Evolutionary conservation across 306 rosid species (phyloP), one percentile per base, ranked within the genome.

Genomic region (Parietaria judaica): DNA sequence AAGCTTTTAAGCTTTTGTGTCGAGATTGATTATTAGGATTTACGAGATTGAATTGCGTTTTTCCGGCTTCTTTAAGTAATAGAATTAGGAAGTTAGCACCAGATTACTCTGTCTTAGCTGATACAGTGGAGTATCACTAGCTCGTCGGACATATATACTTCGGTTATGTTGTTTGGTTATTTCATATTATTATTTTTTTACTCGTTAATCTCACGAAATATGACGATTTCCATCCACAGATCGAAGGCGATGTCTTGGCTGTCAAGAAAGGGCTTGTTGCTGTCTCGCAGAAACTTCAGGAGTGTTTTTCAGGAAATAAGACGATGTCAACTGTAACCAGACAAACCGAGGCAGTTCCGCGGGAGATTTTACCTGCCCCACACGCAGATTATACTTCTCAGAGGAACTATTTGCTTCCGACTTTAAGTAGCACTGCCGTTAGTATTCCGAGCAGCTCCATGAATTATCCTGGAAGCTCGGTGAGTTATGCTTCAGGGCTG

Each of bases 241-340:
- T 92, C 66, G 95, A 92, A 86, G 99, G 99, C 65, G 70, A 74
- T 51, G 83, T 86, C 71, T 73, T 84, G 69, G 75, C 88, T 4
- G 86, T 92, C 54, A 92, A 79, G 83, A 92, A 78, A 79, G 96
- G 92, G 64, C 94, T 92, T 66, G 60, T 86, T 79, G 94, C 95
- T 2, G 90, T 92, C 41, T 80, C 95, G 61, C 83, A 78, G 63
- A 23, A 86, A 56, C 86, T 92, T 69, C 99, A 92, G 73, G 94
- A 82, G 66, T 84, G 81, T 70, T 66, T 74, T 37, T 69, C 76
- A 52, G 63, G 72, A 63, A 87, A 81, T 60, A 80, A 74, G 78
- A 58, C 82, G 68, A 79, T 78, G 71, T 60, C 65, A 60, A 61
- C 11, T 49, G 84, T 79, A 64, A 76, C 78, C 79, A 88, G 83